Evolutionary conservation across 2,329 filamentous ascomycete species (phyloP).

Genomic region (Cercospora sesami): DNA sequence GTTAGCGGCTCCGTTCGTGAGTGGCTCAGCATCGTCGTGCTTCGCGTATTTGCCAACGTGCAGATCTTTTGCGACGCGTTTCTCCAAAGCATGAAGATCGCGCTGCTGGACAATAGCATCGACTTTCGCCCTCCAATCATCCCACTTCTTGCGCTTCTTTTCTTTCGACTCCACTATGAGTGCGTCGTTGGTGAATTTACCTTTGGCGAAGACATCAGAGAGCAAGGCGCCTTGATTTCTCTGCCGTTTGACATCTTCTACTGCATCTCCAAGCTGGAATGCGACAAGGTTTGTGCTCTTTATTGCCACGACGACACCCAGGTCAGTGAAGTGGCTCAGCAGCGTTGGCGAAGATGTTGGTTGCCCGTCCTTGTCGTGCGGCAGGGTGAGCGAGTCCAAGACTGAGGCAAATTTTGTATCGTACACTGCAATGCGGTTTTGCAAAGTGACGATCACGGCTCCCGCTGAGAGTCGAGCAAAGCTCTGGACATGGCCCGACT

Average conservation of each 20-base stretch:
- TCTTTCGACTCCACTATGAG: conserved; percentile 18
- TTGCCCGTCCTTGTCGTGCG: neutral
- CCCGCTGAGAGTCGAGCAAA: conserved; percentile 68
- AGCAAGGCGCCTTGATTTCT: conserved; percentile 56
- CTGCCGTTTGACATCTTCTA: conserved; percentile 40
- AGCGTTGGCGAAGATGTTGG: conserved; percentile 12
- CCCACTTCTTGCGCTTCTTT: conserved; percentile 28
- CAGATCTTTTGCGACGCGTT: conserved; percentile 34
- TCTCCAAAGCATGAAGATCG: conserved; percentile 33
- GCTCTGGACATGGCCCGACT: conserved; percentile 54
- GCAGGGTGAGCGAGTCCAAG: conserved; percentile 45
- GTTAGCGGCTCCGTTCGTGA: conserved; percentile 11
- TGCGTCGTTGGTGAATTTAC: conserved; percentile 41
- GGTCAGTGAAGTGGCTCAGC: conserved; percentile 61
- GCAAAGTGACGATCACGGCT: conserved; percentile 63
- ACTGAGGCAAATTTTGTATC: conserved; percentile 66
- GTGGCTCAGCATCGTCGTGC: conserved; percentile 12
- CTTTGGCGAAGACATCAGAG: conserved; percentile 72
- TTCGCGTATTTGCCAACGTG: conserved; percentile 14
- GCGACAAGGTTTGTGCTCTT: conserved; percentile 65
- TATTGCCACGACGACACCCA: conserved; percentile 66
- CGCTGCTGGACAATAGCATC: conserved; percentile 28
- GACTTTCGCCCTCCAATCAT: conserved; percentile 34
- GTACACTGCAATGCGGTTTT: conserved; percentile 60
- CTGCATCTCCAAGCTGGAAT: conserved; percentile 54